Percentiles rank a stretch among this genome's conserved stretches.
These are phyloP conservation scores for Dacryopinax spathularia DNA, from an alignment of 768 basidiomycete species.

Conservation along the genomic window DNA sequence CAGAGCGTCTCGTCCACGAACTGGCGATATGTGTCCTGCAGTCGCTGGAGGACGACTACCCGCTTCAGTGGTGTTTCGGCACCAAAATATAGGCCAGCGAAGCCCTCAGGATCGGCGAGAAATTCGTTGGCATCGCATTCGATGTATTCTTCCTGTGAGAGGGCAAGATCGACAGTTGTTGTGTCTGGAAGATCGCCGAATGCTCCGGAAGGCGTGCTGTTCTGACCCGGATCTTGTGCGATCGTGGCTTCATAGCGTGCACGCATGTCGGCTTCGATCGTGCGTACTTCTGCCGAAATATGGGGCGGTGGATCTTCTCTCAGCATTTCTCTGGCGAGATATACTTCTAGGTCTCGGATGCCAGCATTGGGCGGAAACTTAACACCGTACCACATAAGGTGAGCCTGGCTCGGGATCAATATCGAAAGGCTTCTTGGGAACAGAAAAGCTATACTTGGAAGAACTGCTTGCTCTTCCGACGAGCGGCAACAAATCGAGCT, in stretches of 20 bases:
- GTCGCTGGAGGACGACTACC: not conserved
- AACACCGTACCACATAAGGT: not conserved
- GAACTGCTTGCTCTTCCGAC: constrained; percentile 1
- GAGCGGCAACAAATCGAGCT: not conserved
- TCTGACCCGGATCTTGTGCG: not conserved
- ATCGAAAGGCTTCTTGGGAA: not conserved
- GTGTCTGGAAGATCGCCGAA: not conserved
- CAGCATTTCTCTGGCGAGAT: not conserved
- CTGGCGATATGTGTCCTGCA: not conserved
- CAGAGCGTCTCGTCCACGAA: not conserved
- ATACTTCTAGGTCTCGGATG: not conserved
- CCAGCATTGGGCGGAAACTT: constrained; percentile 1
- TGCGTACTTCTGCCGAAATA: not conserved
- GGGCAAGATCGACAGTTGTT: not conserved
- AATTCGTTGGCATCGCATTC: not conserved
- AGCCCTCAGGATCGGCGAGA: not conserved
- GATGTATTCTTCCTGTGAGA: not conserved
- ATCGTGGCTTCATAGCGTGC: not conserved
- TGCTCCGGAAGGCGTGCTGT: not conserved
- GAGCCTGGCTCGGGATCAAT: not conserved
- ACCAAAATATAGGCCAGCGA: not conserved
- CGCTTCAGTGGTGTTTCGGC: not conserved
- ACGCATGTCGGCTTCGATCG: not conserved
- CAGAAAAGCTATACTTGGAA: not conserved
- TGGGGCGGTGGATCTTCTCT: not conserved